phyloP scores from a whole-genome alignment of 2,329 filamentous ascomycete species.

The Phialophora tarda region DNA sequence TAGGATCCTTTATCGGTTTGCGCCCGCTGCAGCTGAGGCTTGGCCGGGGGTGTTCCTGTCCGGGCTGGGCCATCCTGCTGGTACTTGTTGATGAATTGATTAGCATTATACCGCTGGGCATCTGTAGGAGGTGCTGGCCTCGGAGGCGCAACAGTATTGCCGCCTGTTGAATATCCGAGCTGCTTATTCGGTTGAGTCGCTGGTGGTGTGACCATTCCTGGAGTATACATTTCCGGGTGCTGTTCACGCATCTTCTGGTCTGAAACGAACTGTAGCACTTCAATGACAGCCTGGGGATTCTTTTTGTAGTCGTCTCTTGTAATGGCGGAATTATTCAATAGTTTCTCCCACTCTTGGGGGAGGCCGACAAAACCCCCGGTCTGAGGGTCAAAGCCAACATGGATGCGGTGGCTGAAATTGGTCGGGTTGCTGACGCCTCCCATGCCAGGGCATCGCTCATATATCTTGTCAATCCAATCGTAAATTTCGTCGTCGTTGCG shows the following conservation, averaged over 20 bases:
- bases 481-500: conserved; percentile 97
- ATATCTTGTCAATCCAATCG: conserved; percentile 98
- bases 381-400: conserved; percentile 95
- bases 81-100: conserved; percentile 45
- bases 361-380: conserved; percentile 94
- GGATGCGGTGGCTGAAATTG: conserved; percentile 95
- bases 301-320: conserved; percentile 99
- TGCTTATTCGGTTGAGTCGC: conserved; percentile 62
- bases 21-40: conserved; percentile 61
- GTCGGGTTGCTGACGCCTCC: conserved; percentile 98
- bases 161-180: conserved; percentile 61
- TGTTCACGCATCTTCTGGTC: conserved; percentile 70
- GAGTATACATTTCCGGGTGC: conserved; percentile 65
- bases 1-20: conserved; percentile 53
- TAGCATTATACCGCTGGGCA: conserved; percentile 52
- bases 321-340: conserved; percentile 93
- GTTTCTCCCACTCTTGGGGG: conserved; percentile 94
- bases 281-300: conserved; percentile 79
- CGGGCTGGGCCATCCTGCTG: conserved; percentile 41
- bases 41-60: conserved; percentile 48
- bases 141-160: conserved; percentile 68
- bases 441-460: conserved; percentile 95
- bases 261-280: conserved; percentile 72
- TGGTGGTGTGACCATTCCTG: conserved; percentile 49
- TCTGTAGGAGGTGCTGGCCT: conserved; percentile 65